These are phyloP conservation scores for Leishmania arabica DNA, from an alignment of 208 protist genomes.

Conservation along the genomic window DNA sequence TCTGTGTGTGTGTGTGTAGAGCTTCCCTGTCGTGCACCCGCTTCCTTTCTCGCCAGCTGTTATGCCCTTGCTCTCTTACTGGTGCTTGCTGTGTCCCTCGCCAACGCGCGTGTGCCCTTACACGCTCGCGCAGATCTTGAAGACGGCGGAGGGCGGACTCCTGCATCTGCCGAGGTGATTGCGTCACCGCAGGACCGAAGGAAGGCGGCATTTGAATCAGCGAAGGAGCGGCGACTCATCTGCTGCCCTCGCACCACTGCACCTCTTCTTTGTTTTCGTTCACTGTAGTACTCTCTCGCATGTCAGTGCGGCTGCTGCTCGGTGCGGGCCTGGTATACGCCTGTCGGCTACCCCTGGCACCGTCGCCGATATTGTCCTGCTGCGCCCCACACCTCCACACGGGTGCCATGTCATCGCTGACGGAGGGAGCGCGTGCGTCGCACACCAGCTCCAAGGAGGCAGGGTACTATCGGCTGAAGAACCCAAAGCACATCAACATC, in stretches of 20 bases:
- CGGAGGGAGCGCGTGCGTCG: conserved; percentile 23
- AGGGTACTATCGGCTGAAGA: conserved; percentile 62
- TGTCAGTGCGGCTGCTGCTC: neutral
- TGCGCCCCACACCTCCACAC: neutral
- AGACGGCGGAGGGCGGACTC: neutral
- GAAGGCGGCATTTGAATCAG: neutral
- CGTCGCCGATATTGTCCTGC: neutral
- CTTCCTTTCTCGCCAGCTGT: neutral
- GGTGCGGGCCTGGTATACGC: neutral
- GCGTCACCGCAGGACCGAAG: neutral
- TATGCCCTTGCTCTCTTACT: neutral
- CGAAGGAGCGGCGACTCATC: neutral
- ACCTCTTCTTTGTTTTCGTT: neutral
- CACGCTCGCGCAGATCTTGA: neutral
- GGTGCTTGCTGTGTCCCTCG: neutral
- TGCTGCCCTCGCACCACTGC: neutral
- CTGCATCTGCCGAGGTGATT: neutral
- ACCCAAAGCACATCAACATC: conserved; percentile 46
- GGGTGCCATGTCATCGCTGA: neutral
- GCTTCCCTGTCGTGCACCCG: neutral
- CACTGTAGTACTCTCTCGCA: neutral
- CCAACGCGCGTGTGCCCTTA: neutral
- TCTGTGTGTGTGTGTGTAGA: neutral
- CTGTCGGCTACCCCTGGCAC: neutral
- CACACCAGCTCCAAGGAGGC: conserved; percentile 60